Percentiles rank a stretch among this genome's conserved stretches.
phyloP scores from a whole-genome alignment of 441 rosid genomes.

The Pelargonium myrrhifolium region DNA sequence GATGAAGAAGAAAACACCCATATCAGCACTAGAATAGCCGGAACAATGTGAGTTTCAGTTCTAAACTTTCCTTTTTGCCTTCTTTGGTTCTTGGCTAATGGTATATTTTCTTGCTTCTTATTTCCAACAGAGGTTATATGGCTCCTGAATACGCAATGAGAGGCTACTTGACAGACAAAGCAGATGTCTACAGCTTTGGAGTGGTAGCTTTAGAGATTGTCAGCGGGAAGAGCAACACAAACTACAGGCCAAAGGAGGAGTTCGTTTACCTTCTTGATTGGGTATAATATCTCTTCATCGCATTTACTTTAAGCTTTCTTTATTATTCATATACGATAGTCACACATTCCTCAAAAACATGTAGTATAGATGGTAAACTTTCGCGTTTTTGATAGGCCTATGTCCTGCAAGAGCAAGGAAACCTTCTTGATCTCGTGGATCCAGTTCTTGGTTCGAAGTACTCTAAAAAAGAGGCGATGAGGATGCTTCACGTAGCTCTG shows the following conservation, averaged over 20 bases:
- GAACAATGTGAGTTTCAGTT: too few species aligned
- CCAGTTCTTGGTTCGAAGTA: constrained; percentile 33
- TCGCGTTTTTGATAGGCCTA: constrained; percentile 29
- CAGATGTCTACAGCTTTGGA: constrained; percentile 86
- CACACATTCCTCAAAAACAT: not conserved
- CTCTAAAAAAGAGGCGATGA: constrained; percentile 35
- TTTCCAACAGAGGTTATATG: too few species aligned
- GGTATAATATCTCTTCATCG: constrained; percentile 30
- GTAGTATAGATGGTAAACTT: not conserved
- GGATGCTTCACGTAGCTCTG: constrained; percentile 44
- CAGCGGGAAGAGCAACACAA: constrained; percentile 71
- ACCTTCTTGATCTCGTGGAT: constrained; percentile 46
- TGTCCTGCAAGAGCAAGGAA: constrained; percentile 52
- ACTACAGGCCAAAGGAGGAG: constrained; percentile 58
- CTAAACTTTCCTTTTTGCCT: too few species aligned
- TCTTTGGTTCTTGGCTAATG: too few species aligned
- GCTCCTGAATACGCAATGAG: constrained; percentile 93
- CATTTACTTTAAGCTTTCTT: not conserved
- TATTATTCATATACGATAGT: not conserved
- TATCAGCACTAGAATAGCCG: too few species aligned
- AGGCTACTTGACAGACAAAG: constrained; percentile 82
- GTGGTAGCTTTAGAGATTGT: constrained; percentile 60
- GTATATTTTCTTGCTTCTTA: too few species aligned
- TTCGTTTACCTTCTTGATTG: constrained; percentile 73
- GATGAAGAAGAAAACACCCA: too few species aligned